phyloP scores from a whole-genome alignment of 192 early-diverging fungal genomes.

The Pilaira anomala region DNA sequence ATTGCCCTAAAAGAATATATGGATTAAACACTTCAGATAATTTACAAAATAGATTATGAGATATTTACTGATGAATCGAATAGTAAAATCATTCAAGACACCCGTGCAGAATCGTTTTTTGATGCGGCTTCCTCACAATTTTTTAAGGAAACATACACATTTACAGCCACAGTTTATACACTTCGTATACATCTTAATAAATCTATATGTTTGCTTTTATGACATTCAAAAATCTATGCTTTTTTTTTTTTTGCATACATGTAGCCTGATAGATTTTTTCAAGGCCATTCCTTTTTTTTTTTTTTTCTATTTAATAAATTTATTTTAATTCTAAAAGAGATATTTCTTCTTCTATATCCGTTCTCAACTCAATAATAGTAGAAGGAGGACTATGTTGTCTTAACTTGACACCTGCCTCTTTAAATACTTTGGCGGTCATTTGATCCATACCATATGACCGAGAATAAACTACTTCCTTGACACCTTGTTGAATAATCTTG shows the following conservation, averaged over 20 bases:
- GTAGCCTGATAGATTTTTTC: too few relatives aligned
- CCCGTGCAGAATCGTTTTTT: background rate
- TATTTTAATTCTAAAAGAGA: background rate
- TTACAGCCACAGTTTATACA: too few relatives aligned
- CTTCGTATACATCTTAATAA: too few relatives aligned
- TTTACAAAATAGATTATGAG: background rate
- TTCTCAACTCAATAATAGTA: constrained; percentile 49
- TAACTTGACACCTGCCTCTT: constrained; percentile 77
- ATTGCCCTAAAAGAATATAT: background rate
- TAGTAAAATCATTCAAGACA: background rate
- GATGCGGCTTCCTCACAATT: background rate
- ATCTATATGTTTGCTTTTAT: too few relatives aligned
- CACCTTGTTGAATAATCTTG: constrained; percentile 93
- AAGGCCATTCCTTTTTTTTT: too few relatives aligned
- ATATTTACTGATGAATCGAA: background rate
- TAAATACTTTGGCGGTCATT: constrained; percentile 74
- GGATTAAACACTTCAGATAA: background rate
- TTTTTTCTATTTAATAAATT: too few relatives aligned
- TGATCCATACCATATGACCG: constrained; percentile 95
- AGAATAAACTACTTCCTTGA: constrained; percentile 89
- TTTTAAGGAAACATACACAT: too few relatives aligned
- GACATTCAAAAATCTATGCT: too few relatives aligned
- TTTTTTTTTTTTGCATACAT: too few relatives aligned
- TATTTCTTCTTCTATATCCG: constrained; percentile 19
- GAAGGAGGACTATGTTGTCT: constrained; percentile 70